Evolutionary conservation across 306 rosid genomes (phyloP).

Genomic region (Gillenia trifoliata): DNA sequence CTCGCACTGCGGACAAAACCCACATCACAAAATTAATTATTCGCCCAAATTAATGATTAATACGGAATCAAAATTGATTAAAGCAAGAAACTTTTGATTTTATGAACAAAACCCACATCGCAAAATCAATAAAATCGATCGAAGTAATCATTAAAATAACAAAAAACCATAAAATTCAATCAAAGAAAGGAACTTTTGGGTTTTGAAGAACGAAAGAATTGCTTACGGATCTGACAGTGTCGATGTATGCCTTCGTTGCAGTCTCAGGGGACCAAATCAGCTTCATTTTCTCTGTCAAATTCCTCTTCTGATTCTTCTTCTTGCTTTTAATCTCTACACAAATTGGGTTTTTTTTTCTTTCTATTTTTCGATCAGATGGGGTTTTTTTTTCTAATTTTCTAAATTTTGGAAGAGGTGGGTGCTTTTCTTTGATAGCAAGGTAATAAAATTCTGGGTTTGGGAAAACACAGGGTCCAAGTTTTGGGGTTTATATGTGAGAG

Average conservation of each 20-base stretch:
- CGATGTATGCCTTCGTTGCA: conserved; percentile 82
- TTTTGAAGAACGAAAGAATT: not conserved
- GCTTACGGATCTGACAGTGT: conserved; percentile 75
- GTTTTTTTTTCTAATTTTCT: not conserved
- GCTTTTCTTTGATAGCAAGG: conserved; percentile 13
- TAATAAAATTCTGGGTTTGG: not conserved
- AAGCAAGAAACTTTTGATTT: not conserved
- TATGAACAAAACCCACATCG: conserved; percentile 20
- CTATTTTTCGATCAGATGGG: not conserved
- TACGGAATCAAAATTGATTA: not conserved
- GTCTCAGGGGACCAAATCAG: conserved; percentile 88
- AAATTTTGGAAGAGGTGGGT: not conserved
- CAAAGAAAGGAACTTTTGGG: not conserved
- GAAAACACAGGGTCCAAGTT: not conserved
- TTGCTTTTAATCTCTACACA: not conserved
- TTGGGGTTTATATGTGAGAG: conserved; percentile 15
- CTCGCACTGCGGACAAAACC: conserved; percentile 45
- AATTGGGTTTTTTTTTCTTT: not conserved
- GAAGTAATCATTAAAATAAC: not conserved
- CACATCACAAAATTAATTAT: not conserved
- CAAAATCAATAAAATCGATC: not conserved
- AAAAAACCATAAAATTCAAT: not conserved
- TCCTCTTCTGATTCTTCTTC: not conserved
- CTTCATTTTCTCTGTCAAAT: conserved; percentile 43
- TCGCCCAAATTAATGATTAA: too few species aligned